phyloP scores from a whole-genome alignment of 331 rosid species.

The Malus hybrid region DNA sequence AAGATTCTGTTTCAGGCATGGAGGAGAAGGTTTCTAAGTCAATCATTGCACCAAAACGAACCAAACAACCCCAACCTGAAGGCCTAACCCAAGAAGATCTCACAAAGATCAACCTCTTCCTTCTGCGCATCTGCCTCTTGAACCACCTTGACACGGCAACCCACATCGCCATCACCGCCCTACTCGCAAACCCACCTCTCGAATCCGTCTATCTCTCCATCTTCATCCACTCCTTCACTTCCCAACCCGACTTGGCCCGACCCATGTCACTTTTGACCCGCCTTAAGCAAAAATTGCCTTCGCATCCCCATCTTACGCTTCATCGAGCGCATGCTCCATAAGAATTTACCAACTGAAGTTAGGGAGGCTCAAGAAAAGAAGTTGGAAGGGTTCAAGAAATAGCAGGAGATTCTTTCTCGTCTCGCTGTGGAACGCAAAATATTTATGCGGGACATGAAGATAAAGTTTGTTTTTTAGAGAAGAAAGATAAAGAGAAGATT shows the following conservation, averaged over 20 bases:
- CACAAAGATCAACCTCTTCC: slow-evolving; percentile 33
- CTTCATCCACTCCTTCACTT: slow-evolving; percentile 39
- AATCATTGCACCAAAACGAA: neutral
- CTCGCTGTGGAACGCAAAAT: too few species aligned
- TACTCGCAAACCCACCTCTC: slow-evolving; percentile 42
- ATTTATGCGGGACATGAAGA: too few species aligned
- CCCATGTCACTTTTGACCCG: slow-evolving; percentile 60
- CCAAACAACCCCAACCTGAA: neutral
- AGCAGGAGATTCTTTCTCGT: too few species aligned
- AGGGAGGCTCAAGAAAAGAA: too few species aligned
- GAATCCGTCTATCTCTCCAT: slow-evolving; percentile 36
- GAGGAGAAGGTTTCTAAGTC: slow-evolving; percentile 41
- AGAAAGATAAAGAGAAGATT: too few species aligned
- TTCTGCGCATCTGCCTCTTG: slow-evolving; percentile 49
- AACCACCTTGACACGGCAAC: slow-evolving; percentile 43
- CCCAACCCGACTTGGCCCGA: slow-evolving; percentile 37
- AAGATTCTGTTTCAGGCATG: slow-evolving; percentile 31
- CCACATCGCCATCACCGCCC: slow-evolving; percentile 36
- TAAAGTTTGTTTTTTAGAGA: too few species aligned
- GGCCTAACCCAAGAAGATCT: slow-evolving; percentile 28
- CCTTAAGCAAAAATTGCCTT: slow-evolving; percentile 33
- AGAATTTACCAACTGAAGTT: too few species aligned
- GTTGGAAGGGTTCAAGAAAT: too few species aligned
- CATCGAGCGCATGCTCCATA: too few species aligned
- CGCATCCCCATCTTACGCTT: slow-evolving; percentile 24